These are phyloP conservation scores for Adenanthera pavonina DNA, from an alignment of 306 rosid genomes.

Conservation along the genomic window DNA sequence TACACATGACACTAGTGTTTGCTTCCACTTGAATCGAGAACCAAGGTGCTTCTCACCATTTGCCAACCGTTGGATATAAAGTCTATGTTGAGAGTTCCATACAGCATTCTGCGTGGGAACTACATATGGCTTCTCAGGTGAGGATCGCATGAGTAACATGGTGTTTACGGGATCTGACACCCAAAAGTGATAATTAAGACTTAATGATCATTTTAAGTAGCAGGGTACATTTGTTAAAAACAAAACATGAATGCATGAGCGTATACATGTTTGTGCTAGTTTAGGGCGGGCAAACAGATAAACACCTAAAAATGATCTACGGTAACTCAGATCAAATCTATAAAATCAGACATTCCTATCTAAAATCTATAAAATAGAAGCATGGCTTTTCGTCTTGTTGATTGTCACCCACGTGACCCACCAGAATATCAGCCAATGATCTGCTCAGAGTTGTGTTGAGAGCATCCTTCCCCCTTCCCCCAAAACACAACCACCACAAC, in stretches of 20 bases:
- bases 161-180: conserved; percentile 66
- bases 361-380: not conserved
- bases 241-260: not conserved
- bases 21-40: conserved; percentile 54
- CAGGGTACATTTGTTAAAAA: conserved; percentile 3
- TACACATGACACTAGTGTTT: conserved; percentile 54
- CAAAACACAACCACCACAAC: no score
- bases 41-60: conserved; percentile 50
- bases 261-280: not conserved
- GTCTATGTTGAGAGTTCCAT: conserved; percentile 42
- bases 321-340: not conserved
- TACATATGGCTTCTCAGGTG: conserved; percentile 61
- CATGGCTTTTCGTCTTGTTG: not conserved
- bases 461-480: not conserved
- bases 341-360: conserved; percentile 11
- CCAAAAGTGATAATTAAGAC: conserved; percentile 35
- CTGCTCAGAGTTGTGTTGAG: not conserved
- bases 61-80: conserved; percentile 53
- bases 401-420: not conserved
- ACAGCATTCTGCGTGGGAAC: conserved; percentile 51
- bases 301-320: conserved; percentile 25
- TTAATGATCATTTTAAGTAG: conserved; percentile 18
- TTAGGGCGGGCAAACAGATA: not conserved
- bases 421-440: not conserved
- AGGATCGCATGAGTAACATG: conserved; percentile 57